These are phyloP conservation scores for Antarctomyces pellizariae DNA, from an alignment of 495 filamentous ascomycete species.

Conservation along the genomic window DNA sequence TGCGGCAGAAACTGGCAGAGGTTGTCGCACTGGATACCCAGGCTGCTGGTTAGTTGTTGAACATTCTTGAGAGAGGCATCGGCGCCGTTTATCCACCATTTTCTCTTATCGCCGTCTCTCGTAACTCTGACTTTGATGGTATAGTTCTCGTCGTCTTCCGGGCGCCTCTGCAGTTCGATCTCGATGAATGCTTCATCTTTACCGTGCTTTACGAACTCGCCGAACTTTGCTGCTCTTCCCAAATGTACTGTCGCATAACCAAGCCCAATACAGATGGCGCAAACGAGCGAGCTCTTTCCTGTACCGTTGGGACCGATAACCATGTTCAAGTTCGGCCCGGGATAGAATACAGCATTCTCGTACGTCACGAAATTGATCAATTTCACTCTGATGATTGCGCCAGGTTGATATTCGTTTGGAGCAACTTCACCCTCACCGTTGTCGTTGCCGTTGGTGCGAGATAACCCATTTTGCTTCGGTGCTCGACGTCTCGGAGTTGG, in stretches of 20 bases:
- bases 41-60: constrained; percentile 34
- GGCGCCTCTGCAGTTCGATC: constrained; percentile 53
- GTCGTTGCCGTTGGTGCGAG: too few species aligned
- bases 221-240: constrained; percentile 63
- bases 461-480: too few species aligned
- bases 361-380: constrained; percentile 92
- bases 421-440: constrained; percentile 1
- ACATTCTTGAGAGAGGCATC: constrained; percentile 32
- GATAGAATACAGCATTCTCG: constrained; percentile 65
- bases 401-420: constrained; percentile 31
- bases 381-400: constrained; percentile 73
- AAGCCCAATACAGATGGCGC: constrained; percentile 84
- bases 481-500: too few species aligned
- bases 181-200: constrained; percentile 56
- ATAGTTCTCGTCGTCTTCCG: constrained; percentile 31
- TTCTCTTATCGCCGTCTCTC: constrained; percentile 55
- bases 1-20: constrained; percentile 95
- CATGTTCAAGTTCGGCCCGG: constrained; percentile 91
- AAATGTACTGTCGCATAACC: constrained; percentile 67
- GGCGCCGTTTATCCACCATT: constrained; percentile 46
- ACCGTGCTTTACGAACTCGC: constrained; percentile 88
- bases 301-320: constrained; percentile 96
- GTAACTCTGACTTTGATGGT: constrained; percentile 54
- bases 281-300: constrained; percentile 92
- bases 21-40: constrained; percentile 89